Evolutionary conservation across 352 stramenopile genomes (phyloP).

Genomic region (Plasmopara muralis): DNA sequence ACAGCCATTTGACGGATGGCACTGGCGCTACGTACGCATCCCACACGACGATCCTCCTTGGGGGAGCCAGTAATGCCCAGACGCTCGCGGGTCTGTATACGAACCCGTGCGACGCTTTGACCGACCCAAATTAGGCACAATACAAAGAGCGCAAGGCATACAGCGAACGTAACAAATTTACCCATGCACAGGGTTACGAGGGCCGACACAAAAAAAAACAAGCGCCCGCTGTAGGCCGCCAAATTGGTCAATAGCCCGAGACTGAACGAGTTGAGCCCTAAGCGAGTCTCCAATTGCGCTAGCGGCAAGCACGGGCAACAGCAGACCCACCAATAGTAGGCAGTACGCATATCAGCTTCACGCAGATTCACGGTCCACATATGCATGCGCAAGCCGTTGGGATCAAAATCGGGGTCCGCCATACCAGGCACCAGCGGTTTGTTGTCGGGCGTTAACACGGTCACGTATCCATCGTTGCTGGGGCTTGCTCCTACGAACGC

Average conservation of each 20-base stretch:
- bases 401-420: conserved; percentile 22
- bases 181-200: conserved; percentile 15
- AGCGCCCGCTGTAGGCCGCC: conserved; percentile 19
- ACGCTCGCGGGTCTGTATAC: conserved; percentile 25
- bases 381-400: conserved; percentile 31
- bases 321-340: conserved; percentile 31
- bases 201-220: conserved; percentile 17
- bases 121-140: conserved; percentile 13
- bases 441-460: conserved; percentile 29
- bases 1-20: conserved; percentile 34
- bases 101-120: conserved; percentile 23
- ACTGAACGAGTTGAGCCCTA: conserved; percentile 24
- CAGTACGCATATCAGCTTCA: conserved; percentile 21
- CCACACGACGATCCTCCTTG: conserved; percentile 23
- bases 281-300: conserved; percentile 27
- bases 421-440: conserved; percentile 11
- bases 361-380: conserved; percentile 23
- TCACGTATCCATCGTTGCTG: conserved; percentile 31
- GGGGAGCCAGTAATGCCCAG: conserved; percentile 28
- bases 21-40: conserved; percentile 20
- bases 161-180: conserved; percentile 12
- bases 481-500: conserved; percentile 19
- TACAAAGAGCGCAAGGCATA: conserved; percentile 18
- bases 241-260: conserved; percentile 13
- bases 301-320: conserved; percentile 30